A percentile compares a stretch with the other conserved stretches of the same genome.
These are phyloP conservation scores for Grosmannia clavigera DNA, from an alignment of 2,329 filamentous ascomycete species.

Conservation along the genomic window DNA sequence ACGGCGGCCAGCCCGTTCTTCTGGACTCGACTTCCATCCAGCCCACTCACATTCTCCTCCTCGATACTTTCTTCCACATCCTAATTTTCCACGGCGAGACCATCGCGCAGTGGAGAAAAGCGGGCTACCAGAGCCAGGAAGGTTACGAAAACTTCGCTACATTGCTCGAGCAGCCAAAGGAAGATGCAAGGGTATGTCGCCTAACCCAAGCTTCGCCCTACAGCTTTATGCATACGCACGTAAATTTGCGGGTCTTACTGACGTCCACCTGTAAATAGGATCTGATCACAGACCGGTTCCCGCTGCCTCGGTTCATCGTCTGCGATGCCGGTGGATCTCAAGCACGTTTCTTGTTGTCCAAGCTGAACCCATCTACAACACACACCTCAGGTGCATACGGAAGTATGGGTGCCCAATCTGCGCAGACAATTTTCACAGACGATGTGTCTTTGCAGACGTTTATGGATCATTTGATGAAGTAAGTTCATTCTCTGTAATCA, in stretches of 20 bases:
- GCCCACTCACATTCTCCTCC: constrained; percentile 79
- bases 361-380: constrained; percentile 94
- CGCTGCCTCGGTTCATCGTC: constrained; percentile 95
- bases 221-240: not conserved
- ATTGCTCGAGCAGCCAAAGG: constrained; percentile 84
- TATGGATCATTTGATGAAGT: constrained; percentile 99
- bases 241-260: not conserved
- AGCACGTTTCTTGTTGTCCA: constrained; percentile 90
- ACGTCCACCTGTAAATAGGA: constrained; percentile 42
- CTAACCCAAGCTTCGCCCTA: not conserved
- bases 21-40: constrained; percentile 95
- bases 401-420: constrained; percentile 69
- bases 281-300: constrained; percentile 92
- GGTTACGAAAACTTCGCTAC: constrained; percentile 93
- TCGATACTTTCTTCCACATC: constrained; percentile 99
- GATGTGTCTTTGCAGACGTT: constrained; percentile 97
- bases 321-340: constrained; percentile 98
- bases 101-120: constrained; percentile 94
- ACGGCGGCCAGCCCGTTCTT: constrained; percentile 83
- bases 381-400: constrained; percentile 90
- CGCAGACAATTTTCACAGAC: constrained; percentile 97
- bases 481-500: constrained; percentile 24
- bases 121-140: constrained; percentile 94
- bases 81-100: constrained; percentile 98
- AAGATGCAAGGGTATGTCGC: constrained; percentile 61